Base-by-base conservation (phyloP, 1,284 basidiomycete genomes). In the Hemileia vastatrix region DNA sequence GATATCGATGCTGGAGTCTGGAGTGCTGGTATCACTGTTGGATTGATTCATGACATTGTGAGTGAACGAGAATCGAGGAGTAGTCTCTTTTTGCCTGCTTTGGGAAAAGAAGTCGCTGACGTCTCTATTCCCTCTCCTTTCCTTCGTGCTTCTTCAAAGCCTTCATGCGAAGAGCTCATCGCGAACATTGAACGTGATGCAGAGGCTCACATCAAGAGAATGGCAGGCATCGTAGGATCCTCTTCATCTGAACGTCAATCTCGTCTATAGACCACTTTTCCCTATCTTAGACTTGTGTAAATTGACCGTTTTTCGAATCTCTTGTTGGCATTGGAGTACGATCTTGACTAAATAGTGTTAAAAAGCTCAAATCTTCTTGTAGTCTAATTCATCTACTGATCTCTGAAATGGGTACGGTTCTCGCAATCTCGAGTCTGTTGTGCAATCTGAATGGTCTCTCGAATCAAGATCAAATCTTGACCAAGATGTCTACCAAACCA, bases 1-100 rank as follows among this genome's bases (percentile, higher is more conserved):
- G 90, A 95, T 71, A 79, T 83, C 0, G 88, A 96, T 67, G 84
- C 85, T 67, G 92, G 92, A 1, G 85, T 94, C 66, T 95, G 92
- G 40, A 83, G 79, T 50, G 86, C 86, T 11, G 87, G 90, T n/a
- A 81, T 90, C 67, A 78, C 80, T 9, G 74, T 90, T 61, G 92
- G 91, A 1, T 78, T 95, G 65, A 92, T 95, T 73, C 81, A 88
- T 59, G 90, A 94, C 74, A 84, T 90, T 55, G n/a, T n/a, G n/a
- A n/a, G n/a, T 72, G 19, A 18, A 6, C 4, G n/a, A 6, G 18
- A 36, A 23, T 60, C 40, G 45, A n/a, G 32, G 18, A 45, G 18
- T 50, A 5, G 18, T 19, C n/a, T 50, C 18, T 3, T 18, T 1
- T 43, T 8, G 27, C 15, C 50, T 4, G 27, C 23, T 6, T 33